Evolutionary conservation across 2,329 filamentous ascomycete species (phyloP), one percentile per base, ranked within the genome.

Genomic region (Teratosphaeria gauchensis): DNA sequence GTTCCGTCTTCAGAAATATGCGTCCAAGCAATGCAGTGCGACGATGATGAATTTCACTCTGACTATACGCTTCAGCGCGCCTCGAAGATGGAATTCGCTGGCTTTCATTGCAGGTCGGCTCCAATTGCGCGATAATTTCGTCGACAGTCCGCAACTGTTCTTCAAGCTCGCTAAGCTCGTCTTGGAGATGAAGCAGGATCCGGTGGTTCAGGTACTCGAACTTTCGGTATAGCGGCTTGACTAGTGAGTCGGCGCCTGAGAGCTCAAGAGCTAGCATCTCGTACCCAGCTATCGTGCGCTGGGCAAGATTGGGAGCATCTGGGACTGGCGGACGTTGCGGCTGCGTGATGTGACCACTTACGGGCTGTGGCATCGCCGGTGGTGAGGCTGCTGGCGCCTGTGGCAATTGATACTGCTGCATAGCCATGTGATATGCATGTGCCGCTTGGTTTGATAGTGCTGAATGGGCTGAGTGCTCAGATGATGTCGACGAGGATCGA

Each of bases 191-290:
- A 0, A 96, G 78, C 2, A 96, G 76, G 2, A 95, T 76, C 2
- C 92, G 85, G 70, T 95, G 90, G 66, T 94, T 92, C 19, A 96
- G 76, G 11, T 84, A 81, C 69, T 89, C 86, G 68, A 96, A 96
- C 58, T 86, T 86, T 51, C 92, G 84, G 71, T 95, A 96, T 59
- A 95, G 81, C 0, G 90, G 89, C 21, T 64, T 66, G 16, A 71
- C 56, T 4, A 56, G 35, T 7, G 64, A 63, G 9, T 56, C 38
- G 1, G 55, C 11, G 38, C 57, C 54, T 8, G 79, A 76, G 4
- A 88, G 69, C 54, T 78, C 79, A 1, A 80, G 77, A 1, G 86
- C 84, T 9, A 89, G 71, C 2, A 84, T 75, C 63, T 87, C 83
- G 65, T 89, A 88, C 0, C 85, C 85, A 2, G 79, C 61, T 4